A percentile compares a stretch with the other conserved stretches of the same genome.
Conservation (phyloP, 495 filamentous ascomycete species). For the Cercophora scortea region DNA sequence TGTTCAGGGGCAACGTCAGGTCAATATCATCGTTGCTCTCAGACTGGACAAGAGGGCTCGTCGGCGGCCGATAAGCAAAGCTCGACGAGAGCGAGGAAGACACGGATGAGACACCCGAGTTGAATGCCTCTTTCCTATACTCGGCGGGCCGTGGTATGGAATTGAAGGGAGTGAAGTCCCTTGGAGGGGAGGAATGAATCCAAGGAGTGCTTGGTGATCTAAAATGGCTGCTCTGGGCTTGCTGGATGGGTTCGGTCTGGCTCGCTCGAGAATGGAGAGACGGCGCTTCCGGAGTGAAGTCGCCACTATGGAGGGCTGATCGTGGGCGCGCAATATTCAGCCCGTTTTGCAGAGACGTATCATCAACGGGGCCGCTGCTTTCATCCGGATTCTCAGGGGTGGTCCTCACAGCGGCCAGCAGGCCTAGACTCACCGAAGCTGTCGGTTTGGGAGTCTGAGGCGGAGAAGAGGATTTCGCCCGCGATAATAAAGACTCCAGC, state of each 20-base stretch:
- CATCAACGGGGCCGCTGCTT: conserved; percentile 12
- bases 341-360: conserved; percentile 30
- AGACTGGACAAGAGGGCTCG: conserved; percentile 85
- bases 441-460: conserved; percentile 29
- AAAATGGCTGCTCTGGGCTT: conserved; percentile 1
- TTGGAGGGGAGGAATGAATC: conserved; percentile 40
- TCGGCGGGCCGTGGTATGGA: conserved; percentile 20
- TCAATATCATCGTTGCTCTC: conserved; percentile 82
- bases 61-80: conserved; percentile 80
- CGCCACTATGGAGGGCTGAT: conserved; percentile 82
- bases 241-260: not conserved
- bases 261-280: not conserved
- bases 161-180: conserved; percentile 31
- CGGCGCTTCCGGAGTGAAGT: conserved; percentile 62
- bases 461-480: conserved; percentile 18
- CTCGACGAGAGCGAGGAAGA: conserved; percentile 72
- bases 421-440: conserved; percentile 21
- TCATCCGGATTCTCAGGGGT: conserved; percentile 31
- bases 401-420: conserved; percentile 34
- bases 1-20: conserved; percentile 42
- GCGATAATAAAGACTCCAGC: conserved; percentile 32
- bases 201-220: conserved; percentile 13
- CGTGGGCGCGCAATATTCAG: conserved; percentile 71
- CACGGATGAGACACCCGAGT: conserved; percentile 51
- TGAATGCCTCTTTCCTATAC: conserved; percentile 23